Conservation (phyloP, 768 basidiomycete genomes). For the Naematelia encephala region DNA sequence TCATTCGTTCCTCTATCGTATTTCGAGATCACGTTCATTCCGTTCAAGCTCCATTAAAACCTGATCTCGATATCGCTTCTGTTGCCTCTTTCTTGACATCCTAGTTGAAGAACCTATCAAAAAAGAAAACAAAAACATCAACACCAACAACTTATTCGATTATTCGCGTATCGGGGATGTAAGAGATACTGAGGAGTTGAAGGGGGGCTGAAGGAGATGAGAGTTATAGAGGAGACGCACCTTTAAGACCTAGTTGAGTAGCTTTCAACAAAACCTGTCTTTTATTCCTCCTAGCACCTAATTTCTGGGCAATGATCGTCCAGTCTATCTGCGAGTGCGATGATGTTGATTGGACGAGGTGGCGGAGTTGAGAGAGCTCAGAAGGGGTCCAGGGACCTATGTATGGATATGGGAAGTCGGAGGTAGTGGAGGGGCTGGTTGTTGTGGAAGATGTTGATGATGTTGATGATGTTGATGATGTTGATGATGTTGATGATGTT, state of each 20-base stretch:
- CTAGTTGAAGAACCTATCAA: background rate
- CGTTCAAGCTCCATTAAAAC: background rate
- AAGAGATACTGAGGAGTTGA: too few relatives aligned
- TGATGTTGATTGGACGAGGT: background rate
- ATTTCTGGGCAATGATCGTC: conserved; percentile 26
- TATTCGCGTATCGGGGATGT: too few relatives aligned
- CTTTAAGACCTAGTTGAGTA: conserved; percentile 34
- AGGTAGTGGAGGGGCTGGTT: background rate
- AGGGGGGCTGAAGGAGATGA: background rate
- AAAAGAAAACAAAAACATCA: background rate
- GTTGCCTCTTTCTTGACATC: background rate
- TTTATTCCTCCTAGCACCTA: conserved; percentile 30
- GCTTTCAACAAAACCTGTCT: conserved; percentile 41
- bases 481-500: background rate
- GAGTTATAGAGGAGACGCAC: conserved; percentile 21
- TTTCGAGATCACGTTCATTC: background rate
- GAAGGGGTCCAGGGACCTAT: conserved; percentile 9
- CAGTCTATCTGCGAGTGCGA: conserved; percentile 26
- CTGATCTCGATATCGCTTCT: background rate
- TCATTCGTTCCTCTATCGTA: background rate
- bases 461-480: background rate
- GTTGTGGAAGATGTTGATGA: background rate
- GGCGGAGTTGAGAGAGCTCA: conserved; percentile 9
- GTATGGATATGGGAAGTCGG: background rate
- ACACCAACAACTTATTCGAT: background rate